Base-by-base conservation (phyloP, 257 asterid species). In the Datura wrightii region DNA sequence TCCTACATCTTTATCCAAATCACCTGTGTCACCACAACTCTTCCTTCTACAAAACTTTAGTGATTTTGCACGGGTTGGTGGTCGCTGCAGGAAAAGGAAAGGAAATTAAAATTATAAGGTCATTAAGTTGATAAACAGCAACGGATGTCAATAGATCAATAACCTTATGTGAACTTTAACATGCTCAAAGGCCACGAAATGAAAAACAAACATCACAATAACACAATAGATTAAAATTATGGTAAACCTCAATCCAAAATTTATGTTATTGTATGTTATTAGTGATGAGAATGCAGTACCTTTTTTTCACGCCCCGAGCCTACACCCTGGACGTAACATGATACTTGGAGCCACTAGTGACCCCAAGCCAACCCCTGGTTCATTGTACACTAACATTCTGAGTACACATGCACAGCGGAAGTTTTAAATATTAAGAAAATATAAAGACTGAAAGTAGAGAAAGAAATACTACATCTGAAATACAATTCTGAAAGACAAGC, bases 21-120 rank as follows among this genome's bases (percentile, higher is more conserved):
- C 79, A 83, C 67, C 90, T 24, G 90, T 84, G 81, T 87, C 88
- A 83, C 84, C 83, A 79, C 85, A 90, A 91, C 90, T 92, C 89
- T 91, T 92, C 88, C 86, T 90, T 82, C 97, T 86, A 81, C 97
- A 96, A 85, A 94, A 83, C 83, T 94, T 94, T 8, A 97, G 97
- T 19, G 97, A 94, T 88, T 91, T 94, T 85, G 97, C 95, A 78
- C 97, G 94, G 53, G 97, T 94, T 41, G 94, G 93, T 39, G 97
- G 97, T 62, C 88, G 86, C 97, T 94, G 89, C 55, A 65, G 84
- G 70, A 79, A 83, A 76, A 19, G 41, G 10, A 76, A 50, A 52
- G 39, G 2, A 76, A 14, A 0, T 50, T 14, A 76, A 11, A 50
- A 24, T 0, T 19, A 82, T 46, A 70, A 82, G 79, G 14, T 31